Base-by-base conservation (phyloP, 805 yeast genomes). In the Isabelozyma gotoi region DNA sequence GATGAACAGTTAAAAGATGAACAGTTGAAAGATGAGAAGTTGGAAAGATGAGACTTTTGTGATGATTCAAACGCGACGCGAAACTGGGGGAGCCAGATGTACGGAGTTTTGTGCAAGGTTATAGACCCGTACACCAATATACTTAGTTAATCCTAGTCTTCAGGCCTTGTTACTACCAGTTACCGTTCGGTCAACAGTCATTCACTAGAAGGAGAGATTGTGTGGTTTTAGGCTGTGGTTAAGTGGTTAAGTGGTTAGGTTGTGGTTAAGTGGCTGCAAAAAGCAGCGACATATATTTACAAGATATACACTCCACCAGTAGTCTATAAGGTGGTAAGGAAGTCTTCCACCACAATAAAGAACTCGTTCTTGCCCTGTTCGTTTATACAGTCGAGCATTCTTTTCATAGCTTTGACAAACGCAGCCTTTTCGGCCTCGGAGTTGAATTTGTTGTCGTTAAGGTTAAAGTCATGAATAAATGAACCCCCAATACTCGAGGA, bases 351-450 rank as follows among this genome's bases (percentile, higher is more conserved):
- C 29, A 36, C 16, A 6, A 42, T 14, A 29, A 41, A 46, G 14
- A 18, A 18, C 12, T 37, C 40, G 14, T 39, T 29, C 7, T 16
- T 14, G 12, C 37, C 39, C n/a, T 43, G 34, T 12, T 36, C 43
- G 16, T 43, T 39, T 37, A 61, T 47, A n/a, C 46, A 36, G 5
- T 42, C 38, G 34, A 60, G 44, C 41, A 65, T 52, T 11, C 29
- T 24, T 11, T 12, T 14, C 45, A 63, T 39, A 10, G 70, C 66
- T 10, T 20, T 36, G 24, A 48, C 47, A 37, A 67, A 55, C 2
- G 62, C 61, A 4, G 7, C 21, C 36, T 43, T 51, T 38, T 67
- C 69, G 17, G 48, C 40, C 7, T 46, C 50, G 6, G 60, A 54
- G 21, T 42, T 47, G 45, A 65, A 60, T 12, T 37, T 18, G 10